Base-by-base conservation (phyloP, 78 protist genomes). In the Dictyostelium citrinum region DNA sequence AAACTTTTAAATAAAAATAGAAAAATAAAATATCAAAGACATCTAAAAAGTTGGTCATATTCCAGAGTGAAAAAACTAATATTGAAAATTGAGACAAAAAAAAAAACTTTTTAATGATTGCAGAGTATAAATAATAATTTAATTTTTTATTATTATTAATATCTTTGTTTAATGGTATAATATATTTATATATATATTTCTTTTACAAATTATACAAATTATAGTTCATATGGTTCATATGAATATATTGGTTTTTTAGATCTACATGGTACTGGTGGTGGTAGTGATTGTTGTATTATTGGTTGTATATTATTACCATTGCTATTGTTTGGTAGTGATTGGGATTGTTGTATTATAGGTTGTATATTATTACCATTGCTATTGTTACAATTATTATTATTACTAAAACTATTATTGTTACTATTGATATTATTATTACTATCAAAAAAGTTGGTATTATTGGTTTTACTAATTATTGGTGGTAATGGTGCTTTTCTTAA, bases 201-300 rank as follows among this genome's bases (percentile, higher is more conserved):
- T 27, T 27, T 64, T 64, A n/a, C 33, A 64, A 64, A 24, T 64
- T 64, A 24, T 64, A 20, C 64, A 20, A 20, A 55, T 20, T 55
- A 55, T 55, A 55, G 5, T 20, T 55, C 64, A 55, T 55, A 55
- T 55, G 64, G 64, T 55, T 55, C 64, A 55, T 55, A 55, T 55
- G 64, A 64, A 64, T 24, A 27, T 64, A 35, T 75, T 75, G 84
- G 72, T 58, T 80, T 80, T 58, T 55, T 55, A 33, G 51, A 31
- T 55, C 84, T 80, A 33, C 49, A 24, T 80, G 84, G 84, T 11
- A 80, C 72, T 46, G 71, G 84, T 55, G 84, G 84, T 7, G 84
- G 84, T 74, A 5, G 12, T 20, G 17, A 2, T 10, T 41, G 81
- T 43, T 35, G 79, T 1, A 39, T 7, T 2, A 5, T 3, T 14